Conservation (phyloP, 208 protist species). For the Zelonia costaricensis region DNA sequence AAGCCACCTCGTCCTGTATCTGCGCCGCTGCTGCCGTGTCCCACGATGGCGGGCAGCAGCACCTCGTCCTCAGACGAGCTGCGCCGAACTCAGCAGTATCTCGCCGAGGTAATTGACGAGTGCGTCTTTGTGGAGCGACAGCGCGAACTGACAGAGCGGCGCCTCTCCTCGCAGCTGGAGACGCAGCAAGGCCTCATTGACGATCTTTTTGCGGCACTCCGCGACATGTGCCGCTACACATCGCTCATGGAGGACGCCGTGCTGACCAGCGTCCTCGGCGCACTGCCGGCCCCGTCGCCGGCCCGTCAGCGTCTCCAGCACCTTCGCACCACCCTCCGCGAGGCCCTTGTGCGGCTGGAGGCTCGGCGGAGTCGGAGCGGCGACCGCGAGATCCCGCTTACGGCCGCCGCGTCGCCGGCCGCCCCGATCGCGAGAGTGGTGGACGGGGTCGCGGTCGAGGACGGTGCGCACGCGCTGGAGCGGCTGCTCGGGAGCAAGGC, state of each 20-base stretch:
- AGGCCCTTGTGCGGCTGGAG: constrained; percentile 3
- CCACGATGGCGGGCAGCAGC: constrained; percentile 1
- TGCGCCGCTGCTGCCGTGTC: neutral
- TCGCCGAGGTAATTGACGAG: constrained; percentile 80
- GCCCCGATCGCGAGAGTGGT: too few species aligned
- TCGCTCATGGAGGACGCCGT: constrained; percentile 11
- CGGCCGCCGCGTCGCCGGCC: too few species aligned
- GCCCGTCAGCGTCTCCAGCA: constrained; percentile 5
- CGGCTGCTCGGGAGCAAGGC: constrained; percentile 4
- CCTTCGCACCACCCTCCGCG: constrained; percentile 1
- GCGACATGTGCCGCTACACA: constrained; percentile 20
- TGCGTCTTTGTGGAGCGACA: constrained; percentile 74
- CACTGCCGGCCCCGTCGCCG: neutral
- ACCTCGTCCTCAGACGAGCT: constrained; percentile 13
- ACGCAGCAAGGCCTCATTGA: constrained; percentile 21
- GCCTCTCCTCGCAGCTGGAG: constrained; percentile 24
- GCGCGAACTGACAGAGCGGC: constrained; percentile 45
- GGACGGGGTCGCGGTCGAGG: neutral
- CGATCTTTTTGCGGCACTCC: constrained; percentile 24
- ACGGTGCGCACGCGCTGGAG: constrained; percentile 1
- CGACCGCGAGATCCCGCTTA: neutral
- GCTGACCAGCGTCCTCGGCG: constrained; percentile 2
- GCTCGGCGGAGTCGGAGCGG: neutral
- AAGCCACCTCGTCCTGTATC: too few species aligned
- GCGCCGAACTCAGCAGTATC: constrained; percentile 38